phyloP scores from a whole-genome alignment of 2,329 filamentous ascomycete genomes.

The Calonectria pteridis region DNA sequence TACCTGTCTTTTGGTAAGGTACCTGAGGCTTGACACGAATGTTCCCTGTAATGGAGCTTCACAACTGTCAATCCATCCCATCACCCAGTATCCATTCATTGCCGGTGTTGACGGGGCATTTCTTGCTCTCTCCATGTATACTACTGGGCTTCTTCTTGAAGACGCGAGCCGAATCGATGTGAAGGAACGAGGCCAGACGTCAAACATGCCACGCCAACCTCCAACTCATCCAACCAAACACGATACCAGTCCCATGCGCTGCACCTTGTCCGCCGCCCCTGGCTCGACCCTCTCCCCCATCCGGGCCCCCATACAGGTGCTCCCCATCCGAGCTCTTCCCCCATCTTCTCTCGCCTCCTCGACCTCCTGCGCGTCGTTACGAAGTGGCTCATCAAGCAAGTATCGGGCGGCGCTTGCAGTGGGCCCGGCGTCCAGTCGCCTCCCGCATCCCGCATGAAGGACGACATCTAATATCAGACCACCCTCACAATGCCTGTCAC shows the following conservation, averaged over 20 bases:
- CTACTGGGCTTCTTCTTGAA: background rate
- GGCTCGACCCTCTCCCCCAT: background rate
- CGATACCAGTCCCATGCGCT: conserved; percentile 32
- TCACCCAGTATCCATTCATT: background rate
- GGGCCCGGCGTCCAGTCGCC: conserved; percentile 25
- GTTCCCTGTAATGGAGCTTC: background rate
- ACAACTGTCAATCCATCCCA: background rate
- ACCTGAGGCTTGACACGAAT: background rate
- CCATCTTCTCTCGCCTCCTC: background rate
- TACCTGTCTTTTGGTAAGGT: background rate
- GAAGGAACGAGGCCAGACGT: conserved; percentile 19
- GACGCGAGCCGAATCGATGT: background rate
- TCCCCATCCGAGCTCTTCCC: conserved; percentile 11
- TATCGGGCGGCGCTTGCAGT: conserved; percentile 21
- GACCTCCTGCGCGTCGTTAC: conserved; percentile 2
- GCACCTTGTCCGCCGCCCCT: conserved; percentile 18
- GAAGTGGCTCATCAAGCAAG: conserved; percentile 21
- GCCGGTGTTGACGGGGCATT: background rate
- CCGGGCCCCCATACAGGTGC: background rate
- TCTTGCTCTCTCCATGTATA: background rate
- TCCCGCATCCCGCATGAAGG: conserved; percentile 19
- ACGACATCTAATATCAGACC: conserved; percentile 33
- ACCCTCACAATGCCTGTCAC: conserved; percentile 29
- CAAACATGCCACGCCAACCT: conserved; percentile 26
- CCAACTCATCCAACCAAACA: conserved; percentile 28